Evolutionary conservation across 768 basidiomycete species (phyloP), one percentile per base, ranked within the genome.

Genomic region (Pholiota molesta): DNA sequence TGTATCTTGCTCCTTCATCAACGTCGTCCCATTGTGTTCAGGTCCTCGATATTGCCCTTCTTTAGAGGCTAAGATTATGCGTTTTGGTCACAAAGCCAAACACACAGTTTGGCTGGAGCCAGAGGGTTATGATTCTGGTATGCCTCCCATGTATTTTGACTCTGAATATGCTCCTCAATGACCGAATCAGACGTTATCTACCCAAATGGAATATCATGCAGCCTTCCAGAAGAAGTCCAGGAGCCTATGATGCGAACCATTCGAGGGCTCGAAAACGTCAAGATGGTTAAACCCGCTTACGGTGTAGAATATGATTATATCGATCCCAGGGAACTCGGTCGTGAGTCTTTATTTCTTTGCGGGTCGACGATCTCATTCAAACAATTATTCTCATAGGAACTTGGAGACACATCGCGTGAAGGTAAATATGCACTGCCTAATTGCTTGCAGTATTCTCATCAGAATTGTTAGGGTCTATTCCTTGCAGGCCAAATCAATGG

Each of bases 221-320:
- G 92, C 59, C 81, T 97, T 66, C 92, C 95, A 0, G 90, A 91
- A 72, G 95, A 96, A 61, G 75, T 91, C 0, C 95, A 97, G 72
- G 88, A 92, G 67, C 72, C 81, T 5, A 87, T 97, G 86, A 85
- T 96, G 76, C 87, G 89, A 13, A 93, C 93, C 0, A 86, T 97
- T 40, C 88, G 87, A 1, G 95, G 95, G 0, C 77, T 97, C 28
- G 92, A 95, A 74, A 87, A 90, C 28, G 95, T 89, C 29, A 85
- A 89, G 69, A 90, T 97, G 82, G 83, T 92, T 4, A 78, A 82
- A 66, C 94, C 94, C 1, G 95, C 93, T 0, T 97, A 96, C 75
- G 95, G 95, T 2, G 93, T 97, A 33, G 94, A 97, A 72, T 97
- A 97, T 65, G 95, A 97, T 69, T 88, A 93, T 69, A 81, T 97